These are phyloP conservation scores for Zygotorulaspora danielsina DNA, from an alignment of 805 yeast genomes.

Conservation along the genomic window DNA sequence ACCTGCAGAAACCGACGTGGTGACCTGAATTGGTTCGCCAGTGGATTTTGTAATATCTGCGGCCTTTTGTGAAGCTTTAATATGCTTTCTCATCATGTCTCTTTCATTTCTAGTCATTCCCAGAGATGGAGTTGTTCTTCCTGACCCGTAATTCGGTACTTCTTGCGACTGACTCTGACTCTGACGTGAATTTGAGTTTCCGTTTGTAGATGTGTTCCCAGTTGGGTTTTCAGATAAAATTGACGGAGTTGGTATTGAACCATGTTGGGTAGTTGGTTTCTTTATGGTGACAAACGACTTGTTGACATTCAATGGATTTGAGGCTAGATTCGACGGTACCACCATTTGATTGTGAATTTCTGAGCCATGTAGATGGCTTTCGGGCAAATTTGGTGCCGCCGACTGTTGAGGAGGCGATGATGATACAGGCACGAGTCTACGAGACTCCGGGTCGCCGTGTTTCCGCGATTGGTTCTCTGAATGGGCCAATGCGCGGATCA, in stretches of 20 bases:
- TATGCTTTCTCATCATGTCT: slow-evolving; percentile 10
- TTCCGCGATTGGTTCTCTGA: neutral
- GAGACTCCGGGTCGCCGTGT: neutral
- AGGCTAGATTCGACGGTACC: slow-evolving; percentile 52
- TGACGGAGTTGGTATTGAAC: neutral
- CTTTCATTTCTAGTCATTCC: slow-evolving; percentile 2
- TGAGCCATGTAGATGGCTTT: slow-evolving; percentile 2
- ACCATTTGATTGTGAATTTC: slow-evolving; percentile 10
- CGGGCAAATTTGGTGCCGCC: neutral
- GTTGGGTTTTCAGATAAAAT: neutral
- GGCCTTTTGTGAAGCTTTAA: slow-evolving; percentile 12
- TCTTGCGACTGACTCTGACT: too few relatives aligned
- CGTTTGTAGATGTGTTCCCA: neutral
- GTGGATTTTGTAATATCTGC: slow-evolving; percentile 11
- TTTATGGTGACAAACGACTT: slow-evolving; percentile 67
- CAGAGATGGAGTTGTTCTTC: neutral
- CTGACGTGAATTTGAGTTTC: too few relatives aligned
- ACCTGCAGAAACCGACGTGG: slow-evolving; percentile 7
- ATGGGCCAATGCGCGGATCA: neutral
- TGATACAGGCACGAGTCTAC: neutral
- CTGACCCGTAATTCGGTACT: slow-evolving; percentile 1
- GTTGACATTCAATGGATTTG: slow-evolving; percentile 62
- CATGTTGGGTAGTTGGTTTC: slow-evolving; percentile 36
- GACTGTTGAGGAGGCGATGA: slow-evolving; percentile 3
- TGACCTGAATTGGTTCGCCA: slow-evolving; percentile 17